Evolutionary conservation across 129 eudicot genomes (phyloP).

Genomic region (Artemisia annua): DNA sequence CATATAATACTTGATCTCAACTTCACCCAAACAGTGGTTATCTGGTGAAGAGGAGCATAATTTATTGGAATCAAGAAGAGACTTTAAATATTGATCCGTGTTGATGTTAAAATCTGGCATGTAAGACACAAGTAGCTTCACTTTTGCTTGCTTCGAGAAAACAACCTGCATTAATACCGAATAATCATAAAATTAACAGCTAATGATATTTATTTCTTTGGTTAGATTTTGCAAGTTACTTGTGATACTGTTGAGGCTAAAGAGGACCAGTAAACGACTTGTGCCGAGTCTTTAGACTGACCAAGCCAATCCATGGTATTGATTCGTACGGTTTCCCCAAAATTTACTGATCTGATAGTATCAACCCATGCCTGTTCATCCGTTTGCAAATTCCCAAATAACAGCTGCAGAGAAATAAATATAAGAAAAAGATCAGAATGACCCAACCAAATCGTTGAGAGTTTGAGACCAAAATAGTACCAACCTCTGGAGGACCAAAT

Average conservation of each 20-base stretch:
- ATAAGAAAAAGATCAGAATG: neutral
- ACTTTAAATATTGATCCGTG: conserved; percentile 71
- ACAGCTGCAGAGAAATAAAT: conserved; percentile 47
- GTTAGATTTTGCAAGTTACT: conserved; percentile 31
- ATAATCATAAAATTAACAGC: neutral
- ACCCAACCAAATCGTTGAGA: neutral
- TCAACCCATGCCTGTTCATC: conserved; percentile 96
- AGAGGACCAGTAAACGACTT: conserved; percentile 72
- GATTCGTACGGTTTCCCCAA: conserved; percentile 60
- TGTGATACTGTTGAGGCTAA: conserved; percentile 79
- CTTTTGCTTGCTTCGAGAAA: conserved; percentile 74
- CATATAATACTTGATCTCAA: conserved; percentile 77
- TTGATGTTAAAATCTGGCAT: conserved; percentile 67
- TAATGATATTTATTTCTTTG: neutral
- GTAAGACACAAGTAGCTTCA: conserved; percentile 68
- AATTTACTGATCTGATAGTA: conserved; percentile 67
- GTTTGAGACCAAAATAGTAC: neutral
- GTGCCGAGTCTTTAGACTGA: conserved; percentile 58
- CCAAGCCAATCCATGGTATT: conserved; percentile 98
- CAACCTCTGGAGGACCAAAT: conserved; percentile 94
- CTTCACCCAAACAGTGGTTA: conserved; percentile 74
- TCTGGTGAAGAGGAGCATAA: conserved; percentile 67
- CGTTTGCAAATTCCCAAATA: conserved; percentile 61
- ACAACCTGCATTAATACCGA: conserved; percentile 44
- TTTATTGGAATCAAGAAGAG: conserved; percentile 67